Evolutionary conservation across 768 basidiomycete genomes (phyloP).

Genomic region (Russula foetens): DNA sequence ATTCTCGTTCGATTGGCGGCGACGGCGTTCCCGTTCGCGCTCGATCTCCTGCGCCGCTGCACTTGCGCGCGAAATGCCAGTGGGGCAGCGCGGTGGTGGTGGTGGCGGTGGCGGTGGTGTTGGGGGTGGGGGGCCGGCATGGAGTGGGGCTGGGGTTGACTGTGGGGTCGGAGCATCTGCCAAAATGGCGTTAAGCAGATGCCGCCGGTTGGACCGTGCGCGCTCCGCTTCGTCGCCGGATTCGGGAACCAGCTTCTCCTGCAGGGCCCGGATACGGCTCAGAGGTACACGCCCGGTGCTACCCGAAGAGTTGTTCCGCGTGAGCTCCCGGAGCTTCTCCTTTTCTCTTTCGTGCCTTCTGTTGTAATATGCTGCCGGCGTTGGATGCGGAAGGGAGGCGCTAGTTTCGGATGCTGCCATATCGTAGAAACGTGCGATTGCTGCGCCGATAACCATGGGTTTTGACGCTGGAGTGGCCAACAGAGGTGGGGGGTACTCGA

Average conservation of each 20-base stretch:
- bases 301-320: slow-evolving; percentile 20
- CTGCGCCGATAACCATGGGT: slow-evolving; percentile 10
- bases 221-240: slow-evolving; percentile 20
- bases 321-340: slow-evolving; percentile 18
- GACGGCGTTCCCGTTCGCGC: slow-evolving; percentile 20
- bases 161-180: slow-evolving; percentile 14
- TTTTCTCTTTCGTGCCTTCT: slow-evolving; percentile 19
- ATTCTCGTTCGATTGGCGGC: slow-evolving; percentile 13
- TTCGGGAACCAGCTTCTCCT: slow-evolving; percentile 16
- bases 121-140: background rate
- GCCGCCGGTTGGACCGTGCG: slow-evolving; percentile 8
- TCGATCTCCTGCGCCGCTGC: slow-evolving; percentile 16
- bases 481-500: slow-evolving; percentile 8
- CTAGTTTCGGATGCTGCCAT: slow-evolving; percentile 11
- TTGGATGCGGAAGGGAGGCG: slow-evolving; percentile 17
- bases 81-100: background rate
- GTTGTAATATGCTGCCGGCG: slow-evolving; percentile 17
- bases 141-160: slow-evolving; percentile 4
- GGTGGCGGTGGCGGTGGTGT: background rate
- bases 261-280: slow-evolving; percentile 11
- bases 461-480: slow-evolving; percentile 7
- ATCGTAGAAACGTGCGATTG: slow-evolving; percentile 18
- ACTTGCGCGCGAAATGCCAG: slow-evolving; percentile 17
- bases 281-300: slow-evolving; percentile 12
- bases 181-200: slow-evolving; percentile 9